Evolutionary conservation across 768 basidiomycete genomes (phyloP).

Genomic region (Cystobasidium tubakii): DNA sequence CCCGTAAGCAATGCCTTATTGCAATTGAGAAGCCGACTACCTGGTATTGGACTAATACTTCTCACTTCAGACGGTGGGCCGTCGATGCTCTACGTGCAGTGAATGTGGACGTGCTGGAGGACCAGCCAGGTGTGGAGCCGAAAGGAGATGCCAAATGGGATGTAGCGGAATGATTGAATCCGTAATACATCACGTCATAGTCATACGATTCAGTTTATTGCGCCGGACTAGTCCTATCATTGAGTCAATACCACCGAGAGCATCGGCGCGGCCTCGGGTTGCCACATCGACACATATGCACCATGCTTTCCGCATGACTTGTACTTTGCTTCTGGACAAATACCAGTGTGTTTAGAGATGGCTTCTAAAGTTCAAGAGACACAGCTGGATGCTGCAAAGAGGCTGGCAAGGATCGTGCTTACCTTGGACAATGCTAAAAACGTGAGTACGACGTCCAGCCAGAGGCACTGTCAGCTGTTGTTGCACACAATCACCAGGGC

Average conservation of each 20-base stretch:
- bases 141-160: conserved; percentile 59
- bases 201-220: too few species aligned
- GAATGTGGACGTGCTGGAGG: conserved; percentile 71
- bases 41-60: background rate
- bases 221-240: too few species aligned
- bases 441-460: background rate
- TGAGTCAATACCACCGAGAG: too few species aligned
- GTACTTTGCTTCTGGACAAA: background rate
- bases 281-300: too few species aligned
- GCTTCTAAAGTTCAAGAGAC: background rate
- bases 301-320: background rate
- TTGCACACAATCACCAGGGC: background rate
- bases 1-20: conserved; percentile 37
- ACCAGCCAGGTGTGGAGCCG: conserved; percentile 48
- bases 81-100: conserved; percentile 75
- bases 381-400: background rate
- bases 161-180: conserved; percentile 47
- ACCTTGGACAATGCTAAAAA: conserved; percentile 32
- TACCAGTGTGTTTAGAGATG: background rate
- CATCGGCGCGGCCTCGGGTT: background rate
- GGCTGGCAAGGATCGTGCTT: background rate
- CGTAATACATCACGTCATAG: too few species aligned
- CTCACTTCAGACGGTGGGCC: conserved; percentile 60
- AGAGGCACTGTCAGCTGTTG: background rate
- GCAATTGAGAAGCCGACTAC: too few species aligned